Percentiles rank a stretch among this genome's conserved stretches.
Conservation (phyloP, 2,329 filamentous ascomycete genomes). For the Phyllosticta citribraziliensis region DNA sequence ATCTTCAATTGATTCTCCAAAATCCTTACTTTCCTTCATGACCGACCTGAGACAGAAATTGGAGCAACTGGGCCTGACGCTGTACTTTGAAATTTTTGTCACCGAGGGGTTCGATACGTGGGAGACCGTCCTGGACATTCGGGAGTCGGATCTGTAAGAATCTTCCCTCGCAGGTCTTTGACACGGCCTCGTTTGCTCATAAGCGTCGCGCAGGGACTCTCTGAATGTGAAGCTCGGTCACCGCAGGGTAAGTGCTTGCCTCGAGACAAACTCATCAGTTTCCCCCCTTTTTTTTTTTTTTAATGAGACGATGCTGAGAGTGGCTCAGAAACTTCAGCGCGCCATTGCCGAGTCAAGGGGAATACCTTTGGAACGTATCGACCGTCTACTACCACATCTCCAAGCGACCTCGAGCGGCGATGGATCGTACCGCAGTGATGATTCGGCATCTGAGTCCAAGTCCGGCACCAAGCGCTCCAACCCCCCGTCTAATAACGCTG, state of each 20-base stretch:
- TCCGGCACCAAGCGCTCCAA: slow-evolving; percentile 36
- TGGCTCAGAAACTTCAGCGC: slow-evolving; percentile 63
- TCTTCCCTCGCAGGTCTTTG: not conserved
- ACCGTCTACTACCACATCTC: slow-evolving; percentile 2
- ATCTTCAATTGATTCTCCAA: not conserved
- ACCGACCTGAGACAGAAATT: slow-evolving; percentile 58
- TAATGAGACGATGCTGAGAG: not conserved
- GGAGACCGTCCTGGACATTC: slow-evolving; percentile 76
- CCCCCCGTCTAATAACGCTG: slow-evolving; percentile 22
- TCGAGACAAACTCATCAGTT: not conserved
- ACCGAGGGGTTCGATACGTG: slow-evolving; percentile 78
- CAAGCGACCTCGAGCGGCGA: slow-evolving; percentile 35
- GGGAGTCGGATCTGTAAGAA: slow-evolving; percentile 68
- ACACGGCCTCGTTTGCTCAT: slow-evolving; percentile 10
- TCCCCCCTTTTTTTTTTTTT: not conserved
- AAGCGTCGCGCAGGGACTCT: slow-evolving; percentile 44
- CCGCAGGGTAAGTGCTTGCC: slow-evolving; percentile 51
- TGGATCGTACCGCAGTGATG: slow-evolving; percentile 45
- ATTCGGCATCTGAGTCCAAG: slow-evolving; percentile 38
- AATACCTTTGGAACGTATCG: slow-evolving; percentile 20
- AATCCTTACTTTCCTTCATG: slow-evolving; percentile 36
- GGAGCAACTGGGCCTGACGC: slow-evolving; percentile 65
- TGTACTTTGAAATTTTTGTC: slow-evolving; percentile 64
- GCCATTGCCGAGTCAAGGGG: slow-evolving; percentile 68
- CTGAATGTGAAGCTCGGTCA: slow-evolving; percentile 73